Evolutionary conservation across 495 filamentous ascomycete genomes (phyloP), one percentile per base, ranked within the genome.

Genomic region (Neurospora tetrasperma): DNA sequence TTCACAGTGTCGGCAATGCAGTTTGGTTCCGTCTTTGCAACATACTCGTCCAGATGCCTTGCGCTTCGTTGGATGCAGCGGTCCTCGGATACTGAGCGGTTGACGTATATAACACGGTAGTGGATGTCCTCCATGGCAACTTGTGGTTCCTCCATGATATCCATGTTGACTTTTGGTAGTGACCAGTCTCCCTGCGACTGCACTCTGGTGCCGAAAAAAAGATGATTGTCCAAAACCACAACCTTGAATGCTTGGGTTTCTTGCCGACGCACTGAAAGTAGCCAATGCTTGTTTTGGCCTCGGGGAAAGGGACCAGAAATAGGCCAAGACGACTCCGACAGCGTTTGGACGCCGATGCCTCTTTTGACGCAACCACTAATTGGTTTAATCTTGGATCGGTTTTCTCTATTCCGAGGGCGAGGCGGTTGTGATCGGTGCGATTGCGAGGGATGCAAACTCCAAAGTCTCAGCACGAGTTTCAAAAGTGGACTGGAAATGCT

Each of bases 91-190:
- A 92, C 88, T 70, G 89, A 88, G 79, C 90, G 90, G 83, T 96
- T 92, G 73, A 96, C 92, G 80, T 94, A 96, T 75, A 96, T 90
- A 73, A 93, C 89, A 83, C 92, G 90, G 83, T 91, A 94, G 74
- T 88, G 84, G 76, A 88, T 85, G 81, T 85, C 84, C 81, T 93
- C 91, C 90, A 92, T 91, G 72, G 78, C 54, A 38, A 66, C 54
- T 38, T 66, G 54, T 66, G 54, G 54, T 66, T 66, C 54, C 54
- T 66, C 54, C 54, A 66, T 66, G 54, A 66, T 66, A 35, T 66
- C 54, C 54, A 66, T 66, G 54, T 66, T 83, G 80, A 76, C 77
- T 73, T 70, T 74, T 73, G 76, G 78, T 79, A 82, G 81, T 83
- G 82, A 80, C 83, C 83, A 83, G 83, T 83, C 83, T 82, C 31